These are phyloP conservation scores for Alternaria conjuncta DNA, from an alignment of 2,329 filamentous ascomycete species.

Conservation along the genomic window DNA sequence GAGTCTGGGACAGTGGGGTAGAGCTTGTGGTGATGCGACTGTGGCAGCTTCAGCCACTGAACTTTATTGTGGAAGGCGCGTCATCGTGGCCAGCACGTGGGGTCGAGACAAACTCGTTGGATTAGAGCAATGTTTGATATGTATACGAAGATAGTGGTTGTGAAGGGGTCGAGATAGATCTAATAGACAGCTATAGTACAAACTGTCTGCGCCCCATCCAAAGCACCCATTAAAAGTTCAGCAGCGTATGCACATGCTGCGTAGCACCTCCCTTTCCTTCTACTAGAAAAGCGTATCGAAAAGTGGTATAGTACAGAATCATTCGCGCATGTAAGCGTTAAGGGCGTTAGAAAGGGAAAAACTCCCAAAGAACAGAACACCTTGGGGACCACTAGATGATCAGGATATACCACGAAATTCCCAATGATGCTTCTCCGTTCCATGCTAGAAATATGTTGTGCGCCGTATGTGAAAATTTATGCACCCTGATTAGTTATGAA, in stretches of 20 bases:
- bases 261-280: background rate
- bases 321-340: conserved; percentile 19
- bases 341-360: conserved; percentile 9
- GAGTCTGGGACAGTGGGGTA: background rate
- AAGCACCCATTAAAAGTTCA: conserved; percentile 1
- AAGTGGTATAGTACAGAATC: conserved; percentile 26
- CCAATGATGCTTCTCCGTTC: conserved; percentile 11
- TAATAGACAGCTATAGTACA: conserved; percentile 2
- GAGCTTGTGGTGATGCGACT: background rate
- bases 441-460: conserved; percentile 12
- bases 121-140: background rate
- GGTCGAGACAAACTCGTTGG: background rate
- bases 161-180: background rate
- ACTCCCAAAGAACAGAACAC: background rate
- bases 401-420: background rate
- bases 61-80: background rate
- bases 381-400: background rate
- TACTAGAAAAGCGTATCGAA: conserved; percentile 5
- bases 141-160: background rate
- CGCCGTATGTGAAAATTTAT: conserved; percentile 18
- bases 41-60: conserved; percentile 2
- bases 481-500: conserved; percentile 74
- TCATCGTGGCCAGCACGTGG: background rate
- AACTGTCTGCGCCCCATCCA: background rate
- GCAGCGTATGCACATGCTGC: background rate